Evolutionary conservation across 2,329 filamentous ascomycete species (phyloP).

Genomic region (Fusarium sp.): DNA sequence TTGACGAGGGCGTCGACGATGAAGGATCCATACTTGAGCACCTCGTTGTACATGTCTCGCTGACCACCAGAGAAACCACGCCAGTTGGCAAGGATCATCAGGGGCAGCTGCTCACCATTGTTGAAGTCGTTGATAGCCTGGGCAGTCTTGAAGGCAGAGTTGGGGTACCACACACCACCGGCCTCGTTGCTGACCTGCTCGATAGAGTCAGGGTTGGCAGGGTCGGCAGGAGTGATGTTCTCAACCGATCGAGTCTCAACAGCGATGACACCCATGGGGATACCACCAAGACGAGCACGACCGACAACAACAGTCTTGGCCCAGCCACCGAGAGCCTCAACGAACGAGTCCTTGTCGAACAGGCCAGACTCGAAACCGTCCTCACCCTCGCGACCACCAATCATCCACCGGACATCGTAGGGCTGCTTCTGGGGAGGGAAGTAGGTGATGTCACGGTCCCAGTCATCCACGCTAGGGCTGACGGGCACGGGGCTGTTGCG

Average conservation of each 20-base stretch:
- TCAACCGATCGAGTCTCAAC: conserved; percentile 97
- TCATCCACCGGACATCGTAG: conserved; percentile 95
- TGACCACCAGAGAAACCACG: conserved; percentile 99
- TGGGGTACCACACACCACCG: conserved; percentile 99
- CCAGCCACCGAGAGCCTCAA: conserved; percentile 97
- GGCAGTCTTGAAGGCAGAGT: conserved; percentile 99
- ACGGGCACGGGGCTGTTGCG: conserved; percentile 95
- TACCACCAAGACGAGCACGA: conserved; percentile 94
- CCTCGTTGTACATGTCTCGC: conserved; percentile 99
- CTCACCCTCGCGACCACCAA: conserved; percentile 85
- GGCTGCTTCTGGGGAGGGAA: conserved; percentile 84
- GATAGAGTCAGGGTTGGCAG: conserved; percentile 97
- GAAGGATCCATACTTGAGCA: conserved; percentile 99
- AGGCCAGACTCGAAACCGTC: conserved; percentile 85
- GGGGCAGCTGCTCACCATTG: conserved; percentile 94
- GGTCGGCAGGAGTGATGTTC: conserved; percentile 96
- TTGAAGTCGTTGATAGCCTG: conserved; percentile 99
- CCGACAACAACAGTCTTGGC: conserved; percentile 96
- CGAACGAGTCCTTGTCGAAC: conserved; percentile 96
- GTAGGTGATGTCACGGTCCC: conserved; percentile 93
- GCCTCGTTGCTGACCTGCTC: conserved; percentile 96
- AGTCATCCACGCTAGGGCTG: conserved; percentile 83
- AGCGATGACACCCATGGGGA: conserved; percentile 97
- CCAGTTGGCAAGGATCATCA: conserved; percentile 99
- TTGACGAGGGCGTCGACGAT: conserved; percentile 99